These are phyloP conservation scores for Fusarium beomiforme DNA, from an alignment of 2,329 filamentous ascomycete species.

Conservation along the genomic window DNA sequence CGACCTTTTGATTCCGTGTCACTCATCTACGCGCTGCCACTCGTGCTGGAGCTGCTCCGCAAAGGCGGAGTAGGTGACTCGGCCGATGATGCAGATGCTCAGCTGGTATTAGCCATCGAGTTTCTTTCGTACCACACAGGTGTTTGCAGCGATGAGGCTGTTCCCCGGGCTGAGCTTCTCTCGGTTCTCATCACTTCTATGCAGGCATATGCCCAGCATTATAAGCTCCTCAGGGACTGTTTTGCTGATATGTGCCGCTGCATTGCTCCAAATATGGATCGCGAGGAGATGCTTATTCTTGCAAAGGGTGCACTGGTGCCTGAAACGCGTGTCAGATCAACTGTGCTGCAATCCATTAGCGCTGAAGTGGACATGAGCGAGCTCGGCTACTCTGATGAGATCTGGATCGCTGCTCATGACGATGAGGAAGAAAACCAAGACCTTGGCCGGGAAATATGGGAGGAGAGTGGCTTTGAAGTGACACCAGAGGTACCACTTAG, in stretches of 20 bases:
- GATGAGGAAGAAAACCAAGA: constrained; percentile 88
- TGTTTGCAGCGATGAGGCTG: constrained; percentile 76
- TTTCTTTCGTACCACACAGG: constrained; percentile 89
- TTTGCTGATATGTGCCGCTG: constrained; percentile 86
- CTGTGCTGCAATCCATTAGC: constrained; percentile 89
- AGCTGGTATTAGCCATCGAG: constrained; percentile 88
- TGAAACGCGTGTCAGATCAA: constrained; percentile 81
- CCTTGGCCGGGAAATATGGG: constrained; percentile 89
- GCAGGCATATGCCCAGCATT: constrained; percentile 91
- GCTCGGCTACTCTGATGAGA: constrained; percentile 84
- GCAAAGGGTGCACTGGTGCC: constrained; percentile 81
- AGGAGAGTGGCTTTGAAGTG: constrained; percentile 85
- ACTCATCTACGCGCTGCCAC: constrained; percentile 85
- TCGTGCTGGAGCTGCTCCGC: constrained; percentile 81
- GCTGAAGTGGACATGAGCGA: constrained; percentile 93
- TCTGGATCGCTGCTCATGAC: constrained; percentile 94
- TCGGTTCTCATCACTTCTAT: constrained; percentile 80
- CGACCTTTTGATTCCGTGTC: constrained; percentile 92
- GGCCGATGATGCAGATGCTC: constrained; percentile 85
- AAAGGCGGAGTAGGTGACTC: constrained; percentile 80
- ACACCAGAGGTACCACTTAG: constrained; percentile 70
- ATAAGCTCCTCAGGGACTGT: constrained; percentile 94
- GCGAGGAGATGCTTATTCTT: constrained; percentile 78
- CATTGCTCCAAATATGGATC: constrained; percentile 81
- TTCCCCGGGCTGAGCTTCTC: constrained; percentile 81